A percentile compares a stretch with the other conserved stretches of the same genome.
Conservation (phyloP, 2,329 filamentous ascomycete species). For the Teratosphaeria zuluensis region DNA sequence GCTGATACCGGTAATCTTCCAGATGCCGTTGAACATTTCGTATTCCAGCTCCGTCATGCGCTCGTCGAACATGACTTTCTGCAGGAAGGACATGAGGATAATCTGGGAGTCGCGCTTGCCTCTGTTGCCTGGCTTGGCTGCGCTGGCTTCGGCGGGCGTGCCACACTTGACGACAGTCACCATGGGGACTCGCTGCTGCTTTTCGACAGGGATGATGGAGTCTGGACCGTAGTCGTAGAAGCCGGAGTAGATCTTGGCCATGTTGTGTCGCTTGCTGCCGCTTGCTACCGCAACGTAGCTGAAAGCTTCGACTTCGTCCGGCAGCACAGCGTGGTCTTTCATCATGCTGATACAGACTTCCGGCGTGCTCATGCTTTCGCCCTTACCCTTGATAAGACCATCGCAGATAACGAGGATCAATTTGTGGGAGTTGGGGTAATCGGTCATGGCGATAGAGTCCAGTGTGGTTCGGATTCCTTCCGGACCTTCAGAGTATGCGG, state of each 20-base stretch:
- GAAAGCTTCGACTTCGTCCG: constrained; percentile 76
- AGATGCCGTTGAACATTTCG: constrained; percentile 98
- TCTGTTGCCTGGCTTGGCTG: constrained; percentile 87
- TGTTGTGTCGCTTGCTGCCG: constrained; percentile 96
- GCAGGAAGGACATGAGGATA: constrained; percentile 97
- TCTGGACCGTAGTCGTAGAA: constrained; percentile 93
- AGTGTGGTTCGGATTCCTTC: constrained; percentile 87
- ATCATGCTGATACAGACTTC: constrained; percentile 90
- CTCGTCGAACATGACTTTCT: constrained; percentile 99
- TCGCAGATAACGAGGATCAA: constrained; percentile 93
- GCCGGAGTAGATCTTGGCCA: constrained; percentile 96
- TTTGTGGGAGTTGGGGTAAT: constrained; percentile 99
- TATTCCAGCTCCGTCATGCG: constrained; percentile 99
- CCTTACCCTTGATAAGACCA: constrained; percentile 92
- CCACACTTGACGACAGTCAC: constrained; percentile 93
- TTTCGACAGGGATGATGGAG: constrained; percentile 69
- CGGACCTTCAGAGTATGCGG: constrained; percentile 91
- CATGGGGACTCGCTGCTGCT: constrained; percentile 96
- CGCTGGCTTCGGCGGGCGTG: constrained; percentile 72
- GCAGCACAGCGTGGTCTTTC: constrained; percentile 73
- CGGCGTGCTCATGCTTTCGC: constrained; percentile 76
- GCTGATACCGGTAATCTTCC: constrained; percentile 97
- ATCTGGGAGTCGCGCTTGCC: constrained; percentile 99
- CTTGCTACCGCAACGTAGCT: constrained; percentile 95
- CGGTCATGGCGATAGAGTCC: constrained; percentile 92